These are phyloP conservation scores for Oenanthe javanica DNA, from an alignment of 140 eudicot genomes.

Conservation along the genomic window DNA sequence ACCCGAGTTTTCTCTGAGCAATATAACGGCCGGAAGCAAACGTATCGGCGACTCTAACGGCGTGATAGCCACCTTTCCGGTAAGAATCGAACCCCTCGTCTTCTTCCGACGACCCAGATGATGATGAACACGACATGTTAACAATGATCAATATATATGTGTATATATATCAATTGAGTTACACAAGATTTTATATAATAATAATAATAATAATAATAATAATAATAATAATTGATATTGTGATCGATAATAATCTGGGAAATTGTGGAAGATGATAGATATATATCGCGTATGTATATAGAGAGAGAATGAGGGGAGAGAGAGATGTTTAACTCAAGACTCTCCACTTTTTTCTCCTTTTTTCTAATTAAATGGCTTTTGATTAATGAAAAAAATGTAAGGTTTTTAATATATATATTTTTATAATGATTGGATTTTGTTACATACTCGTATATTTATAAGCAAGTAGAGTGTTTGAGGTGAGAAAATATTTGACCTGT, in stretches of 20 bases:
- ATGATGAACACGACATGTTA: conserved; percentile 75
- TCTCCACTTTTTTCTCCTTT: not conserved
- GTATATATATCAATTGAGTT: not conserved
- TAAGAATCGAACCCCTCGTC: conserved; percentile 87
- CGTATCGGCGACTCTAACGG: conserved; percentile 83
- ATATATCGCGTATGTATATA: not conserved
- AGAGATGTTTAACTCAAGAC: not conserved
- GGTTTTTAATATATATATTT: no score
- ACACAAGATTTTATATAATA: no score
- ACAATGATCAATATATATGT: not conserved
- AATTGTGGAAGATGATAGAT: not conserved
- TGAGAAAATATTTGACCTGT: no score
- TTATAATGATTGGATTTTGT: no score
- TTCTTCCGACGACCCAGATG: conserved; percentile 86
- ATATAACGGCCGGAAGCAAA: conserved; percentile 74
- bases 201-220: no score
- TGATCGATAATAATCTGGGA: not conserved
- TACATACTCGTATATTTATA: no score
- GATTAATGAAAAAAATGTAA: not conserved
- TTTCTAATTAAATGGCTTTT: not conserved
- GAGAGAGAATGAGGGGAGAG: not conserved
- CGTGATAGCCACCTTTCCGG: conserved; percentile 95
- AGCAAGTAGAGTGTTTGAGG: no score
- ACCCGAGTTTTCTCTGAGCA: conserved; percentile 93
- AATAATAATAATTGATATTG: not conserved